These are phyloP conservation scores for Amesomyces nigricolor DNA, from an alignment of 2,329 filamentous ascomycete genomes.

Conservation along the genomic window DNA sequence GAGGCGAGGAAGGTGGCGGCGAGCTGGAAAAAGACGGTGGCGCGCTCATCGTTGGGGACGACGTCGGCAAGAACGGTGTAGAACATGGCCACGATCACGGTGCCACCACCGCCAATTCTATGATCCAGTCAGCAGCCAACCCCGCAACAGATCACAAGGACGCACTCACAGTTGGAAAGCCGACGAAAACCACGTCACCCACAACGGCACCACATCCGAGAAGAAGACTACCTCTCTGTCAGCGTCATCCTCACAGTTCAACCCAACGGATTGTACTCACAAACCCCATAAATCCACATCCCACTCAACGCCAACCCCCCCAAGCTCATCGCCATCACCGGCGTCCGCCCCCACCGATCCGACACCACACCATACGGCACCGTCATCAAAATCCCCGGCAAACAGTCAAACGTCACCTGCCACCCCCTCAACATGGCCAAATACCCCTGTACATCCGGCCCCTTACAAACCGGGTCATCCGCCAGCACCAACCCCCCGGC, in stretches of 20 bases:
- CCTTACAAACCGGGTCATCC: constrained; percentile 45
- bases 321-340: constrained; percentile 35
- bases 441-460: constrained; percentile 42
- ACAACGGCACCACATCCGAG: constrained; percentile 36
- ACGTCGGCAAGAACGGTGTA: constrained; percentile 44
- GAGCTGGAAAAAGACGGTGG: constrained; percentile 39
- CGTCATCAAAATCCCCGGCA: constrained; percentile 41
- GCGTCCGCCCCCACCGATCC: constrained; percentile 41
- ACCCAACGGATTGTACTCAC: constrained; percentile 13
- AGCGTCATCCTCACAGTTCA: not conserved
- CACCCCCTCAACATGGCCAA: constrained; percentile 49
- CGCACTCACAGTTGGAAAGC: constrained; percentile 31
- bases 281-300: constrained; percentile 24
- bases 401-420: constrained; percentile 39
- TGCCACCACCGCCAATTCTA: constrained; percentile 37
- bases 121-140: not conserved
- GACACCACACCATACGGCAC: constrained; percentile 44
- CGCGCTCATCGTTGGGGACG: constrained; percentile 32
- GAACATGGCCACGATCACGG: constrained; percentile 39
- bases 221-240: constrained; percentile 31
- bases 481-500: constrained; percentile 16
- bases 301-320: constrained; percentile 22
- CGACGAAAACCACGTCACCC: constrained; percentile 34
- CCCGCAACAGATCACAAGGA: not conserved
- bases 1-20: constrained; percentile 34